Conservation (phyloP, 805 yeast species). For the Citeromyces nyonsensis region DNA sequence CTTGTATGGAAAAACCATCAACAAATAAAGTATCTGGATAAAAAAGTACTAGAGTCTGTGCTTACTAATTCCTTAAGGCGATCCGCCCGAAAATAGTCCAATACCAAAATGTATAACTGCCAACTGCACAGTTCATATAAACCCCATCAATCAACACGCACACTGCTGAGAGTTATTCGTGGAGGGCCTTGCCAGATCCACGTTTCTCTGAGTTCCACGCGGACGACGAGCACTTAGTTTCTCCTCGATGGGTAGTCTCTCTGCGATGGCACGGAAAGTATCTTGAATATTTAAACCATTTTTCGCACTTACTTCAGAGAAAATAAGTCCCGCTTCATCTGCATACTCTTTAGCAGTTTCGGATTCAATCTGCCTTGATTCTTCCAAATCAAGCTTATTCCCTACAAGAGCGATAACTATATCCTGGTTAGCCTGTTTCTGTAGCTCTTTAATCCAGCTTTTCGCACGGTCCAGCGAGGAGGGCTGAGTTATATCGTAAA, state of each 20-base stretch:
- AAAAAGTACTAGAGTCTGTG: too few relatives aligned
- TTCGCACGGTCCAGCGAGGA: constrained; percentile 59
- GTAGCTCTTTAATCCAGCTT: constrained; percentile 66
- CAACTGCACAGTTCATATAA: too few relatives aligned
- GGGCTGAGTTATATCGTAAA: constrained; percentile 57
- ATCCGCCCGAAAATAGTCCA: too few relatives aligned
- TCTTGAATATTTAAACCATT: constrained; percentile 33
- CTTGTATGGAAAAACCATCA: too few relatives aligned
- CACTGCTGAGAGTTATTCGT: constrained; percentile 11
- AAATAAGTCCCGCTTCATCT: constrained; percentile 29
- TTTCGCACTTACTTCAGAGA: constrained; percentile 44
- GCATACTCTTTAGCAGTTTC: constrained; percentile 40
- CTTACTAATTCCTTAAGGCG: too few relatives aligned
- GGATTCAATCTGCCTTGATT: constrained; percentile 26
- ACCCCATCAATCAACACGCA: constrained; percentile 1
- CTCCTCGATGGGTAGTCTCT: constrained; percentile 20
- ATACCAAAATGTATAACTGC: too few relatives aligned
- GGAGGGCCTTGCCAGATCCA: constrained; percentile 14
- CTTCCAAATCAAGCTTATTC: constrained; percentile 51
- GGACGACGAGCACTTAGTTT: constrained; percentile 8
- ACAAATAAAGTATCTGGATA: too few relatives aligned
- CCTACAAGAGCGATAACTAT: constrained; percentile 77
- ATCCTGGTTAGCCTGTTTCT: constrained; percentile 62
- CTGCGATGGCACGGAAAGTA: constrained; percentile 33
- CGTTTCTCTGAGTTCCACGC: constrained; percentile 9